Evolutionary conservation across 257 asterid genomes (phyloP), one percentile per base, ranked within the genome.

Genomic region (Cinchona pubescens): DNA sequence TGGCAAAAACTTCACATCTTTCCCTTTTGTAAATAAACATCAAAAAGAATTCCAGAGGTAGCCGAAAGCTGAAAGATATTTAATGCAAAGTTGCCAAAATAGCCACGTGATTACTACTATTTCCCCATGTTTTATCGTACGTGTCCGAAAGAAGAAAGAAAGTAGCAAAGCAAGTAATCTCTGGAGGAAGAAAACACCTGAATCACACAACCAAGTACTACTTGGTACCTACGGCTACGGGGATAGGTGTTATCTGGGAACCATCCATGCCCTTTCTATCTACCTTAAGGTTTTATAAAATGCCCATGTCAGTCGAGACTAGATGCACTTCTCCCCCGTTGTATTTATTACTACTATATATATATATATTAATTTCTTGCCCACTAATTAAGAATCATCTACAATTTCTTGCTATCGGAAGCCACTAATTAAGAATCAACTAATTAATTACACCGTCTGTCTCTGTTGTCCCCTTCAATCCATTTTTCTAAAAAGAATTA

Each of bases 401-500:
- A 49, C 10, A 70, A 1, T 32, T 48, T 37, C 15, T n/a, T 29
- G 9, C 27, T 27, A 71, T 23, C 34, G 16, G 45, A 63, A 30
- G 15, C 71, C 78, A 65, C 51, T 45, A 30, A 46, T 53, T 25
- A 75, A 64, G 30, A 35, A 48, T 43, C 25, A 42, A 38, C 30
- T 58, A 27, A 34, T 1, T 60, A 74, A 61, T 45, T 40, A 72
- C 56, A n/a, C 32, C 27, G 38, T 72, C 30, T 83, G 88, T 60
- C 75, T 68, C 23, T 23, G 15, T 38, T 62, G 27, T 68, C 53
- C 9, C 25, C 32, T 48, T 23, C 15, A 15, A 76, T 46, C 27
- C 42, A 32, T 56, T 32, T 23, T 60, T 14, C 27, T 12, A n/a
- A n/a, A 42, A 67, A 45, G 0, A 27, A 51, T 10, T 35, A 62